Evolutionary conservation across 2,329 filamentous ascomycete genomes (phyloP).

Genomic region (Aspergillus luchuensis): DNA sequence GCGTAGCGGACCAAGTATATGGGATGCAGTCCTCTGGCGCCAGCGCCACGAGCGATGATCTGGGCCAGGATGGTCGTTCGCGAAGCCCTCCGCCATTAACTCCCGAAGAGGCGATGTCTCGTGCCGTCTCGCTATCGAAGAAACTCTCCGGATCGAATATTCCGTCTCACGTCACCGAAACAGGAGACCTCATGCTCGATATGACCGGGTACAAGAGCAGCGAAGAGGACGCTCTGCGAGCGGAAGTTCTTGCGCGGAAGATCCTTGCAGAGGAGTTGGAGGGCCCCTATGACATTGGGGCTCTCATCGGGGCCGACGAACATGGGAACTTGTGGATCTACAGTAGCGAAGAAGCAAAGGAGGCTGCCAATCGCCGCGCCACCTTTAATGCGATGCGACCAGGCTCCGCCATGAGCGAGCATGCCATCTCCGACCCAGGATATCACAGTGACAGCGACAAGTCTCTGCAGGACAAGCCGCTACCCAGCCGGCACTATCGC

Average conservation of each 20-base stretch:
- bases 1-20: constrained; percentile 16
- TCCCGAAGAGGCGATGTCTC: constrained; percentile 73
- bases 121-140: constrained; percentile 81
- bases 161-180: constrained; percentile 86
- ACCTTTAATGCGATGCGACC: constrained; percentile 56
- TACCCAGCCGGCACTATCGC: constrained; percentile 49
- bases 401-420: constrained; percentile 60
- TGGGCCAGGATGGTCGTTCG: constrained; percentile 52
- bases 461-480: constrained; percentile 68
- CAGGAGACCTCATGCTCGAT: constrained; percentile 93
- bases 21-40: constrained; percentile 12
- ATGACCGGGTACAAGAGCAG: constrained; percentile 97
- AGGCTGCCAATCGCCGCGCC: constrained; percentile 72
- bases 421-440: constrained; percentile 87
- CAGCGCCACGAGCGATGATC: constrained; percentile 16
- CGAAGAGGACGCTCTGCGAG: constrained; percentile 86
- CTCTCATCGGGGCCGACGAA: constrained; percentile 91
- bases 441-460: constrained; percentile 85
- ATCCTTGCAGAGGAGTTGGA: constrained; percentile 91
- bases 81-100: constrained; percentile 75
- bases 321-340: constrained; percentile 99
- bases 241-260: constrained; percentile 89
- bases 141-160: constrained; percentile 90
- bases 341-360: constrained; percentile 93
- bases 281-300: constrained; percentile 93